Conservation (phyloP, 768 basidiomycete species). For the Pilatotrama ljubarskyi region DNA sequence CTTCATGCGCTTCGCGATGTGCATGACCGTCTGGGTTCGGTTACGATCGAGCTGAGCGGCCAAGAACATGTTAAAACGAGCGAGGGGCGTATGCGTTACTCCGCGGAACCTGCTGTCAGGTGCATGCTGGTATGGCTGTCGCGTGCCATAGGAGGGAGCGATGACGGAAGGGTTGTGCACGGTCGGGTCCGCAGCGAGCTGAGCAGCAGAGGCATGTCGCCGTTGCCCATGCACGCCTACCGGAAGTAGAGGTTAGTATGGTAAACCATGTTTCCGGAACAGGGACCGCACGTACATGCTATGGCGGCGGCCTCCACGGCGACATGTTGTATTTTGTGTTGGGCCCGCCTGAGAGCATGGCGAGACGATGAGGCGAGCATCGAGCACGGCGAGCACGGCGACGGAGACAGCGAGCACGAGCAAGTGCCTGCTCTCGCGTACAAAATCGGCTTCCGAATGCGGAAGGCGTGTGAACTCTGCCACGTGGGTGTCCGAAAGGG, state of each 20-base stretch:
- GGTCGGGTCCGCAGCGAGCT: background rate
- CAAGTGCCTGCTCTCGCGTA: background rate
- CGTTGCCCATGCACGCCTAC: constrained; percentile 10
- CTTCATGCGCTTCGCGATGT: constrained; percentile 60
- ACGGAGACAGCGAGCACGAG: background rate
- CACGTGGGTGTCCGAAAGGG: constrained; percentile 20
- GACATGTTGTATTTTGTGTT: background rate
- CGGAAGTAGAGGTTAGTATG: background rate
- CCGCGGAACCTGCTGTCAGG: constrained; percentile 26
- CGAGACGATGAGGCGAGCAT: constrained; percentile 32
- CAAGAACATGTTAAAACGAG: constrained; percentile 33
- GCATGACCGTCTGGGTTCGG: constrained; percentile 43
- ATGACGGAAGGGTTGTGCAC: background rate
- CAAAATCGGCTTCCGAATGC: background rate
- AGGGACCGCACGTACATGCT: background rate
- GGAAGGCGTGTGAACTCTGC: constrained; percentile 3
- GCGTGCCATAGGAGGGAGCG: background rate
- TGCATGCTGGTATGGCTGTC: constrained; percentile 31
- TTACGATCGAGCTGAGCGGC: constrained; percentile 38
- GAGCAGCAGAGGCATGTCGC: constrained; percentile 11
- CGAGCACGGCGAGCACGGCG: background rate
- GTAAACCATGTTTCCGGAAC: background rate
- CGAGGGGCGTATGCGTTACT: constrained; percentile 18
- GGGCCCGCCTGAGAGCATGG: constrained; percentile 22
- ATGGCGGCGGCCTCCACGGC: background rate